These are phyloP conservation scores for Flaveria brownii DNA, from an alignment of 129 eudicot species.

Conservation along the genomic window DNA sequence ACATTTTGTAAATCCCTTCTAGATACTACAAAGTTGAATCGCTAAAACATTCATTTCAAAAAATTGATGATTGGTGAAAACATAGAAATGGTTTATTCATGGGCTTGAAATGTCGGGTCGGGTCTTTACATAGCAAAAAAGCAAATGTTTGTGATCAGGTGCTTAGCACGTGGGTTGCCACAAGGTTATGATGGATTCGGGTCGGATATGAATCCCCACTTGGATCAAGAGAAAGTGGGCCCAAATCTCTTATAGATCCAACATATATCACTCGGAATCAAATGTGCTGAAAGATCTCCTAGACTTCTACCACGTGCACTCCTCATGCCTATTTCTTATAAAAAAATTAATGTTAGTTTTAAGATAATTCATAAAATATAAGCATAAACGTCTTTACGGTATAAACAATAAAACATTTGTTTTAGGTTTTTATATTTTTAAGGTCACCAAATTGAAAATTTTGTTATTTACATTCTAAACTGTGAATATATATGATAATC, in stretches of 20 bases:
- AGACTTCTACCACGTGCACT: slow-evolving; percentile 27
- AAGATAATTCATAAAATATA: too few species aligned
- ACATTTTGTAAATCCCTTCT: too few species aligned
- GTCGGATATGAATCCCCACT: slow-evolving; percentile 31
- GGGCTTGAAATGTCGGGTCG: slow-evolving; percentile 44
- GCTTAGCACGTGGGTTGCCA: slow-evolving; percentile 38
- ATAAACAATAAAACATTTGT: too few species aligned
- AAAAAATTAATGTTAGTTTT: too few species aligned
- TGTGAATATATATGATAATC: too few species aligned
- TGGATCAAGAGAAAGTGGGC: slow-evolving; percentile 30
- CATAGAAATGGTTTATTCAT: slow-evolving; percentile 35
- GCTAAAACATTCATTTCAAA: slow-evolving; percentile 17
- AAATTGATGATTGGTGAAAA: slow-evolving; percentile 32
- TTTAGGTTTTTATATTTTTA: too few species aligned
- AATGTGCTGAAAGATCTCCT: slow-evolving; percentile 32
- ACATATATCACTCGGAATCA: slow-evolving; percentile 13
- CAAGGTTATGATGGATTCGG: slow-evolving; percentile 34
- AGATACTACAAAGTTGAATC: background rate
- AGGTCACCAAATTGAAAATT: too few species aligned
- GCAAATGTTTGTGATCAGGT: slow-evolving; percentile 30
- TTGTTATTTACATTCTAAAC: too few species aligned
- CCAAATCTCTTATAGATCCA: slow-evolving; percentile 33
- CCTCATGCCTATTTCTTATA: slow-evolving; percentile 28
- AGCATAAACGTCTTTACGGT: too few species aligned
- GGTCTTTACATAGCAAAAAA: slow-evolving; percentile 37